Conservation (phyloP, 2,329 filamentous ascomycete genomes). For the Huntiella moniliformis region DNA sequence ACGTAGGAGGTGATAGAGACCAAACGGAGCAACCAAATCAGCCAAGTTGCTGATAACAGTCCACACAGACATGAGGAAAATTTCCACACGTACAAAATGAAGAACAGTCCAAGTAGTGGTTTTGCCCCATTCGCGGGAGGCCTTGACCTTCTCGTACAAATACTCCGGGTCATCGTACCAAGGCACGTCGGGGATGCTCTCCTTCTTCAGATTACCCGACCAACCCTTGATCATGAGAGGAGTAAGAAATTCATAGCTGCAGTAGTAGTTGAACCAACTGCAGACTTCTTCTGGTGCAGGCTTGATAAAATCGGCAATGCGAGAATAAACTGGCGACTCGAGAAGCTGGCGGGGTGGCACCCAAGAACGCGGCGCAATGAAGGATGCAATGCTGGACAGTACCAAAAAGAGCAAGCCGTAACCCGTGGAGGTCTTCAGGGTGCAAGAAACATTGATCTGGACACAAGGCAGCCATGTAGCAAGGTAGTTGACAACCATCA, state of each 20-base stretch:
- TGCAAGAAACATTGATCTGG: constrained; percentile 19
- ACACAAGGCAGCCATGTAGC: constrained; percentile 27
- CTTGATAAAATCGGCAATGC: constrained; percentile 12
- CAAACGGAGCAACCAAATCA: constrained; percentile 34
- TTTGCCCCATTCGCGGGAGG: constrained; percentile 24
- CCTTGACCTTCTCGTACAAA: constrained; percentile 25
- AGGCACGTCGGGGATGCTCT: constrained; percentile 29
- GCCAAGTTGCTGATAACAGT: constrained; percentile 20
- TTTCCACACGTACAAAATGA: constrained; percentile 24
- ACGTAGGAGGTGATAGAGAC: constrained; percentile 31
- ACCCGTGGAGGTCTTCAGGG: constrained; percentile 11
- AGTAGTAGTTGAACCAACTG: constrained; percentile 33
- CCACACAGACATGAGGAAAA: constrained; percentile 28
- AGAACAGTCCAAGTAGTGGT: constrained; percentile 28
- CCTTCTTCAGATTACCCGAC: constrained; percentile 25
- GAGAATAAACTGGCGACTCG: constrained; percentile 5
- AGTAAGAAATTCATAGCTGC: constrained; percentile 32
- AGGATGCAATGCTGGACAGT: constrained; percentile 22
- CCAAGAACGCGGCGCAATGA: constrained; percentile 32
- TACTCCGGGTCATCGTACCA: constrained; percentile 37
- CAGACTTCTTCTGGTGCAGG: constrained; percentile 33
- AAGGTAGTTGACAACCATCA: constrained; percentile 20
- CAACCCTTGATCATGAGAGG: constrained; percentile 29
- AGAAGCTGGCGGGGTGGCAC: constrained; percentile 20
- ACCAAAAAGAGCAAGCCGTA: constrained; percentile 16